Percentiles rank a stretch among this genome's conserved stretches.
phyloP scores from a whole-genome alignment of 78 protist species.

The Dictyostelium citrinum region DNA sequence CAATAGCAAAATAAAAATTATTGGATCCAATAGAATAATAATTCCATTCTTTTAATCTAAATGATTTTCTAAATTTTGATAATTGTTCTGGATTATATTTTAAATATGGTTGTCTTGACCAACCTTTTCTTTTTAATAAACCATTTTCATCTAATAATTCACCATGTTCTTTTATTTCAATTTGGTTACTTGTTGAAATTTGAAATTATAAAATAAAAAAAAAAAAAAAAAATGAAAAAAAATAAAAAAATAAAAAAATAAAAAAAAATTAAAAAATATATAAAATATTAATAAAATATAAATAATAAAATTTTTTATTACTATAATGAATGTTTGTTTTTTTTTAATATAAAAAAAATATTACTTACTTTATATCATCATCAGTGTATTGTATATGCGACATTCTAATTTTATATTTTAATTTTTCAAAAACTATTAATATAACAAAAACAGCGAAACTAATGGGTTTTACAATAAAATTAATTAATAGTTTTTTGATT shows the following conservation, averaged over 20 bases:
- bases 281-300: no score
- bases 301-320: no score
- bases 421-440: conserved; percentile 18
- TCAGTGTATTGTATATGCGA: conserved; percentile 9
- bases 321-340: not conserved
- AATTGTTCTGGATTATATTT: conserved; percentile 45
- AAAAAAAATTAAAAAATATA: no score
- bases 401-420: conserved; percentile 24
- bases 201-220: not conserved
- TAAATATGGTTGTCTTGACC: conserved; percentile 48
- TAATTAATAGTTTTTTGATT: not conserved
- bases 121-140: conserved; percentile 3
- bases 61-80: conserved; percentile 11
- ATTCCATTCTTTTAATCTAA: conserved; percentile 66
- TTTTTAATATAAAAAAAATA: not conserved
- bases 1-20: conserved; percentile 50
- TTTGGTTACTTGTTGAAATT: not conserved
- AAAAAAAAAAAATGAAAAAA: no score
- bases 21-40: conserved; percentile 38
- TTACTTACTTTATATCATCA: conserved; percentile 25
- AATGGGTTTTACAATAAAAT: not conserved
- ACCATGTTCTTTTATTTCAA: not conserved
- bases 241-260: not conserved
- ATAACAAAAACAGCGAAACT: conserved; percentile 9
- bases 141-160: conserved; percentile 61